Evolutionary conservation across 495 filamentous ascomycete genomes (phyloP).

Genomic region (Penicillium crystallinum): DNA sequence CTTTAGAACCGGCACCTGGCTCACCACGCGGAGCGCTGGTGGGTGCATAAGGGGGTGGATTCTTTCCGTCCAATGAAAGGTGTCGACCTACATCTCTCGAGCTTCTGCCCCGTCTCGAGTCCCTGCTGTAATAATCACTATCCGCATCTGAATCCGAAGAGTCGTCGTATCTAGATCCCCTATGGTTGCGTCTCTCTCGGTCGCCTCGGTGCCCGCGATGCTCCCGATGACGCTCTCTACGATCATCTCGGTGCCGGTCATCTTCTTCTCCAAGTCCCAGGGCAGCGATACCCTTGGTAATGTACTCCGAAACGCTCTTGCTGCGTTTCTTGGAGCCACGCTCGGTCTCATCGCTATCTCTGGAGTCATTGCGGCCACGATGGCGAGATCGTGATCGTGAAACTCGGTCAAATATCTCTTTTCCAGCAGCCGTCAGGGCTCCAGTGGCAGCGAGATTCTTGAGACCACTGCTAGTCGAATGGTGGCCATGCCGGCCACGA

Average conservation of each 20-base stretch:
- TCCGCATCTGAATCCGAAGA: constrained; percentile 49
- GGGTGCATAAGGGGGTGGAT: constrained; percentile 12
- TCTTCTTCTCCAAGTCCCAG: constrained; percentile 46
- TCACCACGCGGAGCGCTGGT: constrained; percentile 15
- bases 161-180: constrained; percentile 16
- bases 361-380: constrained; percentile 43
- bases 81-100: constrained; percentile 50
- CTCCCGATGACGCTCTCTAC: constrained; percentile 15
- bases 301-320: constrained; percentile 54
- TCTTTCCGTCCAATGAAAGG: constrained; percentile 18
- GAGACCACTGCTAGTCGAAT: constrained; percentile 41
- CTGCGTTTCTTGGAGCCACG: constrained; percentile 44
- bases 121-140: constrained; percentile 46
- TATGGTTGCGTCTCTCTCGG: constrained; percentile 23
- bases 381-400: constrained; percentile 57
- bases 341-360: constrained; percentile 34
- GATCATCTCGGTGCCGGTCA: constrained; percentile 30
- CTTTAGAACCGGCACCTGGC: not conserved
- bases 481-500: constrained; percentile 25
- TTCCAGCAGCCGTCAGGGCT: constrained; percentile 71
- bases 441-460: constrained; percentile 71
- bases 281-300: constrained; percentile 49
- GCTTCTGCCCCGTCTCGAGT: constrained; percentile 41
- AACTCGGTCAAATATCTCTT: constrained; percentile 65
- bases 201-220: constrained; percentile 15